Percentiles rank a stretch among this genome's conserved stretches.
phyloP scores from a whole-genome alignment of 257 asterid species.

The Perilla frutescens region DNA sequence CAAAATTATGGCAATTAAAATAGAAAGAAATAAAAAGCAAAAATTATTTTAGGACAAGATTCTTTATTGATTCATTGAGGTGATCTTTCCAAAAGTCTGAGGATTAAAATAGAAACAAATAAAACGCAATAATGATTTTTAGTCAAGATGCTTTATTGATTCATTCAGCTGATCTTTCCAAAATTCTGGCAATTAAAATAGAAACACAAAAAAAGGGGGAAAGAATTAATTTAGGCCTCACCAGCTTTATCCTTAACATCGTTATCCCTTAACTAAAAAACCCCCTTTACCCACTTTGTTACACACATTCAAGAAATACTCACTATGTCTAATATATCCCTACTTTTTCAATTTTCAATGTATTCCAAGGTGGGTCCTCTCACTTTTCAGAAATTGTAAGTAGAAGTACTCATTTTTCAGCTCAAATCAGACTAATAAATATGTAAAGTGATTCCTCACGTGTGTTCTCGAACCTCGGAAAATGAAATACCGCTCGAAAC shows the following conservation, averaged over 20 bases:
- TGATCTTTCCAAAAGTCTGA: not conserved
- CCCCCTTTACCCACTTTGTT: too few relatives aligned
- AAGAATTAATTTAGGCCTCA: constrained; percentile 37
- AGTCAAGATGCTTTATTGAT: not conserved
- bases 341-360: too few relatives aligned
- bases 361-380: too few relatives aligned
- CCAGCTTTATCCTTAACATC: constrained; percentile 49
- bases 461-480: too few relatives aligned
- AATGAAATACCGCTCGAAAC: too few relatives aligned
- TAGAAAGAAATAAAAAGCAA: not conserved
- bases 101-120: not conserved
- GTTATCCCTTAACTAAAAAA: too few relatives aligned
- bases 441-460: too few relatives aligned
- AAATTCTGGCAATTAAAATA: not conserved
- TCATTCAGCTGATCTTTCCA: constrained; percentile 6
- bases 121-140: constrained; percentile 30
- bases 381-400: too few relatives aligned
- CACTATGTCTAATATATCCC: too few relatives aligned
- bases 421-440: too few relatives aligned
- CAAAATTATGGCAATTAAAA: not conserved
- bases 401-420: too few relatives aligned
- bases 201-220: not conserved
- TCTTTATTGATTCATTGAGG: not conserved
- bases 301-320: too few relatives aligned
- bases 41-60: not conserved